These are phyloP conservation scores for Datura wrightii DNA, from an alignment of 257 asterid genomes.

Conservation along the genomic window DNA sequence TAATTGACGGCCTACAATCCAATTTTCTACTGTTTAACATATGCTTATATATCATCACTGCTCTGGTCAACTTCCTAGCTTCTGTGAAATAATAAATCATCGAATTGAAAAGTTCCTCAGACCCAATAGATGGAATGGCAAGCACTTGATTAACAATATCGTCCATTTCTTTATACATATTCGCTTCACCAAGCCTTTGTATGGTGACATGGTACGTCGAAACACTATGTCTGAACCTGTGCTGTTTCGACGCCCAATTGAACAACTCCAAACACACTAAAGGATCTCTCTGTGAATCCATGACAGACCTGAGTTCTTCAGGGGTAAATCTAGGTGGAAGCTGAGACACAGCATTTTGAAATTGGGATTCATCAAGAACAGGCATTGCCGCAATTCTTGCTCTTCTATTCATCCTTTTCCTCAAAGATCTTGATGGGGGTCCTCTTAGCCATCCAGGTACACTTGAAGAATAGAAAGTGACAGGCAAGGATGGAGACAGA, in stretches of 20 bases:
- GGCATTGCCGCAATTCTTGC: slow-evolving; percentile 75
- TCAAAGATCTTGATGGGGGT: slow-evolving; percentile 73
- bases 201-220: slow-evolving; percentile 65
- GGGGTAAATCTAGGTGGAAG: slow-evolving; percentile 80
- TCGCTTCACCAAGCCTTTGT: slow-evolving; percentile 80
- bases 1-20: slow-evolving; percentile 81
- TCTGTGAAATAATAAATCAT: slow-evolving; percentile 83
- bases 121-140: slow-evolving; percentile 64
- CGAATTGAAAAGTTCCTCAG: slow-evolving; percentile 75
- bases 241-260: slow-evolving; percentile 92
- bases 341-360: slow-evolving; percentile 54
- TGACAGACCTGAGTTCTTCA: slow-evolving; percentile 76
- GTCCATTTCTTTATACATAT: slow-evolving; percentile 88
- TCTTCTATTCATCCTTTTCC: slow-evolving; percentile 72
- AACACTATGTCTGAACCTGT: slow-evolving; percentile 74
- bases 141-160: slow-evolving; percentile 80
- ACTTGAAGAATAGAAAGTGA: slow-evolving; percentile 54
- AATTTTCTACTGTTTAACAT: slow-evolving; percentile 67
- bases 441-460: slow-evolving; percentile 52
- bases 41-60: slow-evolving; percentile 79
- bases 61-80: slow-evolving; percentile 78
- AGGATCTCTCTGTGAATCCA: slow-evolving; percentile 62
- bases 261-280: slow-evolving; percentile 83
- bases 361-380: slow-evolving; percentile 59
- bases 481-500: slow-evolving; percentile 29